These are phyloP conservation scores for Corchorus olitorius DNA, from an alignment of 345 rosid genomes.

Conservation along the genomic window DNA sequence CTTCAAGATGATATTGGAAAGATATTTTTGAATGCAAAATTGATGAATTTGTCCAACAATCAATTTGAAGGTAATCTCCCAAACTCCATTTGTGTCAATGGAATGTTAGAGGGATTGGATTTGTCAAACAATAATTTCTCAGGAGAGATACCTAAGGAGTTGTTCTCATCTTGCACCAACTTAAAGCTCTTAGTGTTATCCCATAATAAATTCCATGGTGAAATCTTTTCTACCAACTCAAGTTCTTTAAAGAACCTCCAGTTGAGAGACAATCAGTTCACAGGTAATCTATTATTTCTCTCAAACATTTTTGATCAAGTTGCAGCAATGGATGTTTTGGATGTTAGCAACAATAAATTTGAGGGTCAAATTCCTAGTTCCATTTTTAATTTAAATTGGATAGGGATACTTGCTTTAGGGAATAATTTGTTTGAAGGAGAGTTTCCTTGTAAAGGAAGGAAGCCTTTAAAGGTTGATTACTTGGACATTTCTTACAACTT, in stretches of 20 bases:
- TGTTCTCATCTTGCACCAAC: background rate
- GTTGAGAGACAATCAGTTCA: background rate
- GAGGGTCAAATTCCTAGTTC: slow-evolving; percentile 16
- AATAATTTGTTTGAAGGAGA: background rate
- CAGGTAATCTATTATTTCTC: background rate
- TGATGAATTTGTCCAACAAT: background rate
- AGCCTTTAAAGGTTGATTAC: background rate
- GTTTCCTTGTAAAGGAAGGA: background rate
- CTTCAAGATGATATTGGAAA: background rate
- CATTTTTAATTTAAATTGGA: background rate
- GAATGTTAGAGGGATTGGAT: background rate
- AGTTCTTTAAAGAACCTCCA: background rate
- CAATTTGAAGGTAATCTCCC: slow-evolving; percentile 15
- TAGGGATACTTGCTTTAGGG: accelerated
- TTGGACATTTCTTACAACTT: background rate
- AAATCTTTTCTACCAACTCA: background rate
- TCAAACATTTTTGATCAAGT: background rate
- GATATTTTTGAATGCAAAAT: background rate
- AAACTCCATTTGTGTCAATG: background rate
- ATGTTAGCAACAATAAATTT: slow-evolving; percentile 25
- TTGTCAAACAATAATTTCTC: slow-evolving; percentile 11
- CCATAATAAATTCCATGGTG: background rate
- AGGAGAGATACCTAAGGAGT: slow-evolving; percentile 1
- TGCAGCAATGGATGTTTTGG: background rate
- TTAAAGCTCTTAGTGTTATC: background rate